Evolutionary conservation across 2,329 filamentous ascomycete species (phyloP).

Genomic region (Calonectria pteridis): DNA sequence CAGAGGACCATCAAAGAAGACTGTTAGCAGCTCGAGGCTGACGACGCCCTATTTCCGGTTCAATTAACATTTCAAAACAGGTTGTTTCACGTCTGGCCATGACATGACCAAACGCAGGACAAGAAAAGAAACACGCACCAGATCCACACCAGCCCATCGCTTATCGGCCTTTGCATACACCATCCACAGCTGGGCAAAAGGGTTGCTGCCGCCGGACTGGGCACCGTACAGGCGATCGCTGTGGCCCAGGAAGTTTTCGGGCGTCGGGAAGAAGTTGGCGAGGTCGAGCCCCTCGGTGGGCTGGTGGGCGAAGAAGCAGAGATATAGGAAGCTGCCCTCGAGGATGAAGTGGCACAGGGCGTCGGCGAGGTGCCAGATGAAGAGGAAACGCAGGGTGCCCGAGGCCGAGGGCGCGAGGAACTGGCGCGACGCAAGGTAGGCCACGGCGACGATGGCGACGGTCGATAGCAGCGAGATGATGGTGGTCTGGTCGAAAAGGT

Average conservation of each 20-base stretch:
- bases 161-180: constrained; percentile 75
- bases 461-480: constrained; percentile 69
- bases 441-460: constrained; percentile 62
- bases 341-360: constrained; percentile 91
- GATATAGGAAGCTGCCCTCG: constrained; percentile 92
- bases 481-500: constrained; percentile 71
- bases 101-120: too few relatives aligned
- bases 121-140: constrained; percentile 53
- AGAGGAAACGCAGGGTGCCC: constrained; percentile 77
- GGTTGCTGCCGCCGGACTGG: constrained; percentile 66
- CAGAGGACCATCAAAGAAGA: constrained; percentile 71
- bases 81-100: background rate
- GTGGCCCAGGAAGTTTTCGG: constrained; percentile 65
- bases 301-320: constrained; percentile 83
- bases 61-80: background rate
- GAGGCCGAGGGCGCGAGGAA: constrained; percentile 64
- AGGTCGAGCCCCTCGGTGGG: constrained; percentile 44
- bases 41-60: constrained; percentile 63
- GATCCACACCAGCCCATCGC: constrained; percentile 73
- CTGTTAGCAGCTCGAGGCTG: constrained; percentile 75
- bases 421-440: constrained; percentile 62
- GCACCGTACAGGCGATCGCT: constrained; percentile 65
- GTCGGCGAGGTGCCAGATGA: constrained; percentile 96
- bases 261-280: constrained; percentile 59
- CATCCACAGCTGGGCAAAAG: constrained; percentile 74